phyloP scores from a whole-genome alignment of 2,329 filamentous ascomycete genomes.

The Epichloe glyceriae region DNA sequence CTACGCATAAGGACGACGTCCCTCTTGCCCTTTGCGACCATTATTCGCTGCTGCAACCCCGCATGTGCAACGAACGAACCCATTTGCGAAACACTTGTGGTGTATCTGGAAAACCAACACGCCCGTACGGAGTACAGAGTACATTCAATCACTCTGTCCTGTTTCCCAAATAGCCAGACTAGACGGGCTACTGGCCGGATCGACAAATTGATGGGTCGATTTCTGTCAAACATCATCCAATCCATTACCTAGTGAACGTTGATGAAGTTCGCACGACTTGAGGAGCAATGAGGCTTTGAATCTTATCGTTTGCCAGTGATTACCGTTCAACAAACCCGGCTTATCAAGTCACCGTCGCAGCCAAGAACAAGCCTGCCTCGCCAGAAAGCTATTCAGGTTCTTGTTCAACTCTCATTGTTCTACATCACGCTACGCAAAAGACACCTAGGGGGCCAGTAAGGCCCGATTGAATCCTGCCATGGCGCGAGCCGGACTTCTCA shows the following conservation, averaged over 20 bases:
- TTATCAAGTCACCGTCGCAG: neutral
- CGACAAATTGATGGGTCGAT: neutral
- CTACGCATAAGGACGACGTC: neutral
- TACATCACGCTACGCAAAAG: neutral
- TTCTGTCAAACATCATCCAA: neutral
- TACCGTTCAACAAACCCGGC: neutral
- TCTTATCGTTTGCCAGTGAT: neutral
- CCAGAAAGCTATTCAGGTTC: neutral
- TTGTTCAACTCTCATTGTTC: neutral
- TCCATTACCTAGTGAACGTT: neutral
- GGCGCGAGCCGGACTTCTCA: constrained; percentile 5
- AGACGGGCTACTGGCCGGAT: neutral
- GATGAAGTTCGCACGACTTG: neutral
- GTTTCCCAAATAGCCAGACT: too few species aligned
- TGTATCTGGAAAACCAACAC: neutral
- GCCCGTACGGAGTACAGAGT: too few species aligned
- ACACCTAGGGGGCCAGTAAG: neutral
- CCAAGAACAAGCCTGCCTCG: neutral
- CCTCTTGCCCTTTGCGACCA: neutral
- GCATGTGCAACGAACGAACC: neutral
- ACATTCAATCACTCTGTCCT: too few species aligned
- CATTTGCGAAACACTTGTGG: neutral
- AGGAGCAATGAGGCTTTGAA: neutral
- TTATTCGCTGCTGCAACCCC: neutral
- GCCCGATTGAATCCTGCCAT: constrained; percentile 5